Evolutionary conservation across 495 filamentous ascomycete species (phyloP), one percentile per base, ranked within the genome.

Genomic region (Penicillium steckii): DNA sequence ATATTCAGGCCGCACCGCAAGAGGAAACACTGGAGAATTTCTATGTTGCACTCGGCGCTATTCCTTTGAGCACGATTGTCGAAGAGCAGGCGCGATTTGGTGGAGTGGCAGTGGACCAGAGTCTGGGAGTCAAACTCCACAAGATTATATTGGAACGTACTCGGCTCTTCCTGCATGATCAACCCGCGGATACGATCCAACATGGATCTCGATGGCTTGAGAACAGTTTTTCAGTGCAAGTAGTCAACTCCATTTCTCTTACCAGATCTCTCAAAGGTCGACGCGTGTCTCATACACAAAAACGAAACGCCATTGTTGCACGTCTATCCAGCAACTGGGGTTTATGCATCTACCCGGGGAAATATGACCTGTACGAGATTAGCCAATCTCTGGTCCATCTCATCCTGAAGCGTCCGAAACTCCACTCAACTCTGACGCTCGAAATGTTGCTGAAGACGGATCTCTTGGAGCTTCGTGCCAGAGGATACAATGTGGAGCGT

Each of bases 401-500:
- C 23, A 76, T 99, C 44, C 75, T 99, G 33, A 79, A 82, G 43
- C 82, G 90, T n/a, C 90, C 92, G 4, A 89, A 86, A 61, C 87
- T 91, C 55, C 86, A 94, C 55, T 89, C 90, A 4, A 88, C 84
- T 58, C 75, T 97, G 52, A 88, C 91, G 15, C 78, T 99, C 27
- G 92, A 96, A 64, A 90, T 87, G 56, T 83, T 99, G 47, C 71
- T 99, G 26, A 89, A 86, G 43, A 86, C 82, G n/a, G 87, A 89
- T 53, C 73, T 99, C 9, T 74, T 85, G 30, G 82, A 90, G 53
- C 73, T 99, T 8, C 84, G 85, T 59, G 79, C 78, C 19, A 88
- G 91, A 50, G 94, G 94, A 3, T 96, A 94, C 71, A 97, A 99
- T 57, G 94, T 97, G 33, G 89, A 94, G 48, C 84, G 94, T 13